Evolutionary conservation across 2,329 filamentous ascomycete species (phyloP).

Genomic region (Camillea tinctor): DNA sequence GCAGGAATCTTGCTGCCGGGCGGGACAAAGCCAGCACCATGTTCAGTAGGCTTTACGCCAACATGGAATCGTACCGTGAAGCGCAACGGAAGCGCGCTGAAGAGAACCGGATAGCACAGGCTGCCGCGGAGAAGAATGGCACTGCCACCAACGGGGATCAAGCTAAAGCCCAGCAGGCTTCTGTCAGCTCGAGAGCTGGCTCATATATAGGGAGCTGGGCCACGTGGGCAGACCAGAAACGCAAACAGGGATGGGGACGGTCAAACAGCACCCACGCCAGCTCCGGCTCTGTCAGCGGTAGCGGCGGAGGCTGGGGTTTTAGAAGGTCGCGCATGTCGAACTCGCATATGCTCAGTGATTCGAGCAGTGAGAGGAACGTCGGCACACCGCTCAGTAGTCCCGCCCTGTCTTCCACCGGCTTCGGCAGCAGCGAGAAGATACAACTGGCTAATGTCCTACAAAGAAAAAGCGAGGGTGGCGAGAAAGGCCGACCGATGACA

Average conservation of each 20-base stretch:
- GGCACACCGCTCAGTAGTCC: slow-evolving; percentile 34
- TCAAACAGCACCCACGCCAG: slow-evolving; percentile 38
- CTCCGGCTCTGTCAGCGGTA: slow-evolving; percentile 9
- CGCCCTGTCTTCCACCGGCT: slow-evolving; percentile 36
- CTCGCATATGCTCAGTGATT: slow-evolving; percentile 25
- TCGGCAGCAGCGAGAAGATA: slow-evolving; percentile 36
- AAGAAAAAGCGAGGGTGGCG: slow-evolving; percentile 23
- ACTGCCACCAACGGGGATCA: slow-evolving; percentile 32
- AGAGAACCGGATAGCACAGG: slow-evolving; percentile 42
- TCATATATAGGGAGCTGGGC: slow-evolving; percentile 70
- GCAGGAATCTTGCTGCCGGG: slow-evolving; percentile 85
- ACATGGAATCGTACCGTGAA: slow-evolving; percentile 81
- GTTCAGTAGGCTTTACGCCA: slow-evolving; percentile 85
- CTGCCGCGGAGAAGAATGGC: slow-evolving; percentile 26
- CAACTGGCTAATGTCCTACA: slow-evolving; percentile 19
- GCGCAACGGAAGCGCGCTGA: slow-evolving; percentile 64
- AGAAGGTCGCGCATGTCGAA: slow-evolving; percentile 29
- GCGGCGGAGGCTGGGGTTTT: slow-evolving; percentile 35
- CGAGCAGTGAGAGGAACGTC: slow-evolving; percentile 33
- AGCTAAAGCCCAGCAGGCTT: slow-evolving; percentile 45
- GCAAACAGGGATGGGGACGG: slow-evolving; percentile 50
- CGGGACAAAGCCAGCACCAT: slow-evolving; percentile 84
- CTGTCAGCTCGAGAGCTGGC: slow-evolving; percentile 56
- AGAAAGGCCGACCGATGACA: slow-evolving; percentile 33
- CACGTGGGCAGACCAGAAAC: slow-evolving; percentile 72